Base-by-base conservation (phyloP, 164 flowering plant species). In the Vitis riparia region DNA sequence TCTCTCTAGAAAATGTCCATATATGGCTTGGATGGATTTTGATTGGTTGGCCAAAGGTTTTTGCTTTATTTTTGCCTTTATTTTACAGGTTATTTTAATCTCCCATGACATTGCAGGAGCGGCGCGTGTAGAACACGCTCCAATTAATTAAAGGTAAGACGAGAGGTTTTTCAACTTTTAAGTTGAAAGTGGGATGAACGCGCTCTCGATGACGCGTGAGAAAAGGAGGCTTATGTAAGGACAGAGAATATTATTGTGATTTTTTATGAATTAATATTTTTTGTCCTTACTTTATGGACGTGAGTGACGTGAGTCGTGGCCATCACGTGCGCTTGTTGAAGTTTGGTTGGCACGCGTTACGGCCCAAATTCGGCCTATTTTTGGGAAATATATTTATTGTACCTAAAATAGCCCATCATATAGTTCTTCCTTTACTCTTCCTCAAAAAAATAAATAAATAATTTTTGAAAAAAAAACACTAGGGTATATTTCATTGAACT, bases 281-380 rank as follows among this genome's bases (percentile, higher is more conserved):
- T 68, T 16, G 27, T 57, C 49, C 53, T 17, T 58, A 17, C 23
- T 53, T 53, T 53, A 8, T 50, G 19, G 44, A 23, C 27, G 27
- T 23, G 27, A 23, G 27, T 2, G 17, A 13, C 48, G 29, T 29
- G 13, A 72, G 59, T 59, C 61, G 75, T 67, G 71, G 58, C 5
- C 50, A 53, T 73, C 75, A 73, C 75, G 75, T 67, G 75, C 48
- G 16, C 3, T 73, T 62, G 67, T 62, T 65, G 50, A 15, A 27
- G 55, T 59, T 30, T 27, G 5, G 66, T 48, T 55, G 53, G 62
- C 62, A 8, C 37, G 50, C 19, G 11, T 14, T 61, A 14, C 63
- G 15, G 63, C 62, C 68, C 63, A 56, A 64, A 27, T 23, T 47
- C 27, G 49, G 55, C 49, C 63, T 55, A 55, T 15, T 66, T 29